Evolutionary conservation across 2,329 filamentous ascomycete genomes (phyloP), one percentile per base, ranked within the genome.

Genomic region (Microdochium bolleyi): DNA sequence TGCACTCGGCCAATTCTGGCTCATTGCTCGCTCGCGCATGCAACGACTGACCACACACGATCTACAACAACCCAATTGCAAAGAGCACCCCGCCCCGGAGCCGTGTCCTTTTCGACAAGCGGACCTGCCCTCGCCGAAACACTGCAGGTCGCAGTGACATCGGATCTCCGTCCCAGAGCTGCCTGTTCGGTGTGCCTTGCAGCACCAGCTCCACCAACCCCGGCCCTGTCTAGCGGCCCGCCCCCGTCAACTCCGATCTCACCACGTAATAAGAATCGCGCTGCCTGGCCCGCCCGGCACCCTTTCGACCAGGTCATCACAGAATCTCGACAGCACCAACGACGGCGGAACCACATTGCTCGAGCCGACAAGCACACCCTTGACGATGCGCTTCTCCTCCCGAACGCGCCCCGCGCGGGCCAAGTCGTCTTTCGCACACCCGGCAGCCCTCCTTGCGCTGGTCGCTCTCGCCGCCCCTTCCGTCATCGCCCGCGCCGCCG

Each of bases 381-480:
- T 49, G 44, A 53, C 51, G 46, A 66, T 66, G 64, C 63, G 61
- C 56, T 55, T 44, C 52, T 56, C 22, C 62, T 61, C 57, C 58
- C 56, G 55, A 7, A 58, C 46, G 51, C 52, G 22, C 21, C 49
- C 60, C 19, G 53, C 53, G 50, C 56, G 24, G 53, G 57, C 54
- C 41, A 22, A 10, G 5, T 21, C 41, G 41, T 11, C 27, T 11
- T 30, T 30, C 27, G 27, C 27, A 30, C 27, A 30, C 11, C 27
- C 27, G 27, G 27, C 27, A 30, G 57, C 56, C 21, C 56, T 49
- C 41, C 55, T 63, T 54, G 61, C 60, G 16, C 51, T 73, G 32
- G 59, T 73, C 48, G 58, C 71, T 24, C 58, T 73, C 49, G 61
- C 73, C 37, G 66, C 66, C 50, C 65, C 69, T 24, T 57, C 62